Evolutionary conservation across 225 moss, liverwort and hornwort species (phyloP), one percentile per base, ranked within the genome.

Genomic region (Physcomitrium patens): DNA sequence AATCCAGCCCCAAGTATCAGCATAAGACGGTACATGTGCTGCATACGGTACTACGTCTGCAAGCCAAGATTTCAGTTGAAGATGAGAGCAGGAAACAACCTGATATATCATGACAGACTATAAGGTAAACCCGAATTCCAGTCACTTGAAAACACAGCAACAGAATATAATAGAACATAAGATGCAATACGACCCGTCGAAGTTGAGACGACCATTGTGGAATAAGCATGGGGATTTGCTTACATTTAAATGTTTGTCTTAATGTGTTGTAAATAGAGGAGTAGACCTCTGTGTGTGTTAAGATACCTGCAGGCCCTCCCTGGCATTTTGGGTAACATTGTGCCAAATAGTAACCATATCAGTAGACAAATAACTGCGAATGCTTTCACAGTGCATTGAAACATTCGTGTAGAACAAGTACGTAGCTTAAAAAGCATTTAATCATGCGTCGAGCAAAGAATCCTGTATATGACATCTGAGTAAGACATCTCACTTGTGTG

Each of bases 1-100:
- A 46, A 99, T 37, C 99, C 99, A 99, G 45, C 99, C 99, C 99
- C 99, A 99, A 49, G 99, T 91, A 74, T 99, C 99, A 0, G 99
- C 99, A 62, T 93, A 99, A 9, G 99, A 99, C 27, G 99, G 99
- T 74, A 99, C 93, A 72, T 99, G 99, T 9, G 99, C 95, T 12
- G 95, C 91, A 44, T 92, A 99, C 5, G 99, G 95, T 50, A 93
- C 82, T 12, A 95, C 99, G 76, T 93, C 97, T 99, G 86, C 78
- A 72, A 44, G 15, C 28, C 61, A 63, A n/a, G 14, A 0, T 9
- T 69, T 18, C 45, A 2, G 20, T 12, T 37, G 0, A 43, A 2
- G 41, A 10, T 63, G 15, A 74, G 55, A 27, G n/a, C 31, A 26
- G 10, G 18, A 37, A n/a, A 4, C 22, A 26, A 18, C 13, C 22